Evolutionary conservation across 345 rosid species (phyloP).

Genomic region (Pistacia vera): DNA sequence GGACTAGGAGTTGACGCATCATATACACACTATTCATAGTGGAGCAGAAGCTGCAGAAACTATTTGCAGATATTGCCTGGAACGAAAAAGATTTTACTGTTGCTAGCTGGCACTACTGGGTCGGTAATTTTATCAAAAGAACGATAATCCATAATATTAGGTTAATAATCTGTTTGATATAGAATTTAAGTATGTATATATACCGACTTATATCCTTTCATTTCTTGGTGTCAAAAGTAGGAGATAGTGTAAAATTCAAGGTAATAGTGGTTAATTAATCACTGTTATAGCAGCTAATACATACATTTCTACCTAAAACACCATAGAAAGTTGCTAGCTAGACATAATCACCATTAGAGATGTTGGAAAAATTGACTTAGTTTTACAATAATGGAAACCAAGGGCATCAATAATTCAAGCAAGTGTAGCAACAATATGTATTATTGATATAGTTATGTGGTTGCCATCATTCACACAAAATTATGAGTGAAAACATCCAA

Average conservation of each 20-base stretch:
- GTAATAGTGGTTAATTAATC: no score
- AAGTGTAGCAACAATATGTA: not conserved
- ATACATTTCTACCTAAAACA: no score
- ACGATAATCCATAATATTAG: no score
- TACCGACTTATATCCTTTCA: no score
- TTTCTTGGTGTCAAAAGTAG: no score
- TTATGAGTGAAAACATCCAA: not conserved
- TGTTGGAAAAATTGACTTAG: not conserved
- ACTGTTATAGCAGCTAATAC: no score
- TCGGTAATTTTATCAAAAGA: not conserved
- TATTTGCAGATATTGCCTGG: not conserved
- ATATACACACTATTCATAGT: not conserved
- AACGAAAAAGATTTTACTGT: not conserved
- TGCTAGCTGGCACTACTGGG: not conserved
- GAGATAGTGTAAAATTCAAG: no score
- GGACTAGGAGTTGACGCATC: not conserved
- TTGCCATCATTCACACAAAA: constrained; percentile 7
- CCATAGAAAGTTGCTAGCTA: no score
- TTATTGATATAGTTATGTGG: constrained; percentile 7
- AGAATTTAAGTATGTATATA: no score
- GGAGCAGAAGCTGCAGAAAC: constrained; percentile 11
- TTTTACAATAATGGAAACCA: not conserved
- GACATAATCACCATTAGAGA: no score
- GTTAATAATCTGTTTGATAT: no score
- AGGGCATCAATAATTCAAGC: constrained; percentile 7